phyloP scores from a whole-genome alignment of 306 rosid species.

The Citrullus mucosospermus region DNA sequence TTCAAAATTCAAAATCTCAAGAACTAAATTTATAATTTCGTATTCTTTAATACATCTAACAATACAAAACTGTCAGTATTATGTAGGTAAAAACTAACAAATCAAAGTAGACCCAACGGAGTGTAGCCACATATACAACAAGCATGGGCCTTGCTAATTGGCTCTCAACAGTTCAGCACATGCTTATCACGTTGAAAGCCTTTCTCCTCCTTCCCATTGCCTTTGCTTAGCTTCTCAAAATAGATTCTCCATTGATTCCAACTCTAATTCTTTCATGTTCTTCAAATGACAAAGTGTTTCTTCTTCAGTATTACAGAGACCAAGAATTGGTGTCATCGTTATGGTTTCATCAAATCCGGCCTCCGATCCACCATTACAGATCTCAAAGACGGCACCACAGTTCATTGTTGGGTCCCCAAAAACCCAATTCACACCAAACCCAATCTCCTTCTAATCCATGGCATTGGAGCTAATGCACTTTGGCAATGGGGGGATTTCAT shows the following conservation, averaged over 20 bases:
- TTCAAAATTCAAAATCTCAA: too few relatives aligned
- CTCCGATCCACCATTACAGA: slow-evolving; percentile 48
- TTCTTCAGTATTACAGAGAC: slow-evolving; percentile 54
- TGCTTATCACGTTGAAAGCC: background rate
- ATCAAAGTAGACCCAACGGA: background rate
- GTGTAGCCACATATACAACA: background rate
- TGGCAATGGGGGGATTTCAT: slow-evolving; percentile 77
- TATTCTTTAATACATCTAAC: too few relatives aligned
- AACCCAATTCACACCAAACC: slow-evolving; percentile 28
- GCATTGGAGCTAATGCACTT: slow-evolving; percentile 61
- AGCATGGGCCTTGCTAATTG: too few relatives aligned
- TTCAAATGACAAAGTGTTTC: slow-evolving; percentile 31
- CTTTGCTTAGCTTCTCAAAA: background rate
- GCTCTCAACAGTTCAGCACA: background rate
- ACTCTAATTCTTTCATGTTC: background rate
- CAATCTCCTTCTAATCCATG: slow-evolving; percentile 71
- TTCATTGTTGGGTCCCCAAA: slow-evolving; percentile 84
- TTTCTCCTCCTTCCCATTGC: background rate
- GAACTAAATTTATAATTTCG: too few relatives aligned
- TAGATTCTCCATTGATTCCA: background rate
- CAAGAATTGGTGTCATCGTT: slow-evolving; percentile 41
- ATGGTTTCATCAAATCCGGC: slow-evolving; percentile 41
- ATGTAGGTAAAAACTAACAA: too few relatives aligned
- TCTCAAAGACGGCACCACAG: slow-evolving; percentile 51
- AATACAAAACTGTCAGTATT: too few relatives aligned